Conservation (phyloP, 208 protist genomes). For the Trichomonas gallinae region DNA sequence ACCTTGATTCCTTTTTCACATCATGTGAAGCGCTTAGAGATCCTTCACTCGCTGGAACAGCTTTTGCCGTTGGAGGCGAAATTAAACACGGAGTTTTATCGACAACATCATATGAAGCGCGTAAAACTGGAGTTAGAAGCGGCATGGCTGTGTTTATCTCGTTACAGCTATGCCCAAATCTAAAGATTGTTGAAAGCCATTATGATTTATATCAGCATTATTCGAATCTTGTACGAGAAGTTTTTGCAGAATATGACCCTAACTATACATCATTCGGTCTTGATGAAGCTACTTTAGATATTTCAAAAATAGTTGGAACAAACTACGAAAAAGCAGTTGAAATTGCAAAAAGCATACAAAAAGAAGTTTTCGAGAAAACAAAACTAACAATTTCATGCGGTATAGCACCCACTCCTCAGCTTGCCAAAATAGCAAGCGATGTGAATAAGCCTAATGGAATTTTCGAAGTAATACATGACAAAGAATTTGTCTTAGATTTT, state of each 20-base stretch:
- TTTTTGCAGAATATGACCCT: neutral
- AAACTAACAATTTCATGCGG: neutral
- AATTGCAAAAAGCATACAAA: neutral
- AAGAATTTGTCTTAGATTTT: neutral
- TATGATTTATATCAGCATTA: neutral
- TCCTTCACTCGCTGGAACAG: neutral
- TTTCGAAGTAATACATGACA: neutral
- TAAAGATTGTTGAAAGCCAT: neutral
- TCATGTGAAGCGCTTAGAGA: neutral
- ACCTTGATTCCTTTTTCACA: neutral
- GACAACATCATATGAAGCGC: neutral
- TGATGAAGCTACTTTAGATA: neutral
- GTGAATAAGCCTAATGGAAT: constrained; percentile 16
- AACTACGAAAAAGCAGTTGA: neutral
- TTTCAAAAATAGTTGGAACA: neutral
- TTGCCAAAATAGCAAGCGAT: constrained; percentile 1
- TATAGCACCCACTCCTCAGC: neutral
- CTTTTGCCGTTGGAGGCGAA: neutral
- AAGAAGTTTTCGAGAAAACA: neutral
- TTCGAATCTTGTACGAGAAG: neutral
- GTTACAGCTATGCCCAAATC: neutral
- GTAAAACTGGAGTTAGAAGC: neutral
- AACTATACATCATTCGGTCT: constrained; percentile 6
- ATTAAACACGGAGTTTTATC: neutral
- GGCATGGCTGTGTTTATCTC: constrained; percentile 16